phyloP scores from a whole-genome alignment of 768 basidiomycete species.

The Sarcomyxa edulis region DNA sequence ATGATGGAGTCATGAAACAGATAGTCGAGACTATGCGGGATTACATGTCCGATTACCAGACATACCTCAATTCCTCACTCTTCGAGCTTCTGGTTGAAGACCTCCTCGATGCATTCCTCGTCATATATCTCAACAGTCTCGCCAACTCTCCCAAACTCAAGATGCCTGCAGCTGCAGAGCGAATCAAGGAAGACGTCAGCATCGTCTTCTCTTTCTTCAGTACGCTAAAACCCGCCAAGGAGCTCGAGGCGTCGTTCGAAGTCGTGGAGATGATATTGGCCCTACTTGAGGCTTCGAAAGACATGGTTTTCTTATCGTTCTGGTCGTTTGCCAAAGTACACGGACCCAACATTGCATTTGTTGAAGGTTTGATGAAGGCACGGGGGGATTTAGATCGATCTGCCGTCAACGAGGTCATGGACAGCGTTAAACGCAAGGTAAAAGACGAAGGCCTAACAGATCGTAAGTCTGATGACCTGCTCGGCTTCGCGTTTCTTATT shows the following conservation, averaged over 20 bases:
- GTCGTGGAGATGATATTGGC: constrained; percentile 80
- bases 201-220: constrained; percentile 79
- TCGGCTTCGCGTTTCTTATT: constrained; percentile 4
- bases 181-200: constrained; percentile 77
- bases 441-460: constrained; percentile 83
- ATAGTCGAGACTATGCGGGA: constrained; percentile 95
- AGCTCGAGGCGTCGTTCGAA: constrained; percentile 80
- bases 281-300: constrained; percentile 81
- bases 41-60: constrained; percentile 93
- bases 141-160: constrained; percentile 79
- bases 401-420: constrained; percentile 86
- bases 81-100: constrained; percentile 92
- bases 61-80: constrained; percentile 84
- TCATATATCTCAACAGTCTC: constrained; percentile 85
- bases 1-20: constrained; percentile 82
- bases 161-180: constrained; percentile 81
- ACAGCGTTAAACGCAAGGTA: constrained; percentile 86
- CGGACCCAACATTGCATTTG: constrained; percentile 88
- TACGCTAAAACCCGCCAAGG: constrained; percentile 68
- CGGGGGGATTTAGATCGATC: constrained; percentile 90
- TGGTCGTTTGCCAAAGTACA: constrained; percentile 92
- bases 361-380: constrained; percentile 85
- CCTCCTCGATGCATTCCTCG: constrained; percentile 84
- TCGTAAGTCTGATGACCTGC: constrained; percentile 47
- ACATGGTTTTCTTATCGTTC: constrained; percentile 88